Conservation (phyloP, 257 asterid genomes). For the Eustoma russellianum region DNA sequence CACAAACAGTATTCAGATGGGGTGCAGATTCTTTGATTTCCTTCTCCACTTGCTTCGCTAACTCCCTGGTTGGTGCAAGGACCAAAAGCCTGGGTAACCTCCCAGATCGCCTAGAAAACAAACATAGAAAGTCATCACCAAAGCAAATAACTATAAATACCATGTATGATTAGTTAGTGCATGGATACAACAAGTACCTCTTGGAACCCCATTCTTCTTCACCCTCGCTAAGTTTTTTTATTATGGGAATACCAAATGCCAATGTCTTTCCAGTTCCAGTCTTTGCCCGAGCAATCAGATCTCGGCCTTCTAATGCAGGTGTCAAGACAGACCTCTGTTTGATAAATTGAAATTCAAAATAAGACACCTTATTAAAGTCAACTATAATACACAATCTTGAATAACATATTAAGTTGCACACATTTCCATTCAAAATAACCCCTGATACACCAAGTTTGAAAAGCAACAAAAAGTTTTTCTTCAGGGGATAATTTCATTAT, state of each 20-base stretch:
- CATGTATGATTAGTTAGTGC: not conserved
- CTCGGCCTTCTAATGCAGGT: constrained; percentile 89
- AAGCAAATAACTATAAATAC: constrained; percentile 6
- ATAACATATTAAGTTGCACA: no score
- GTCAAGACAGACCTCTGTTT: constrained; percentile 75
- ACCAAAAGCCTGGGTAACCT: constrained; percentile 77
- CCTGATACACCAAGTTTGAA: no score
- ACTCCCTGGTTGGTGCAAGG: constrained; percentile 96
- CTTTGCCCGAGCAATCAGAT: constrained; percentile 95
- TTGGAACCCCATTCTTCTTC: constrained; percentile 43
- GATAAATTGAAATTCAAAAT: constrained; percentile 7
- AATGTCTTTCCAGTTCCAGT: constrained; percentile 98
- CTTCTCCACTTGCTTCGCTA: constrained; percentile 95
- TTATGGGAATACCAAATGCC: constrained; percentile 92
- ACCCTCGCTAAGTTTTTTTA: constrained; percentile 54
- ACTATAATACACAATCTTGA: no score
- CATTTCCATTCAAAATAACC: no score
- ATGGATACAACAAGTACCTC: constrained; percentile 36
- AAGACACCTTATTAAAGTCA: not conserved
- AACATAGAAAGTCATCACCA: constrained; percentile 5
- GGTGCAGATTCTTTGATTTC: constrained; percentile 86
- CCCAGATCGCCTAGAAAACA: constrained; percentile 50
- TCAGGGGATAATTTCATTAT: no score
- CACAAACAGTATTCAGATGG: constrained; percentile 53
- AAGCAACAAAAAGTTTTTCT: no score